Conservation (phyloP, 805 yeast species). For the Suhomyces prunicola region DNA sequence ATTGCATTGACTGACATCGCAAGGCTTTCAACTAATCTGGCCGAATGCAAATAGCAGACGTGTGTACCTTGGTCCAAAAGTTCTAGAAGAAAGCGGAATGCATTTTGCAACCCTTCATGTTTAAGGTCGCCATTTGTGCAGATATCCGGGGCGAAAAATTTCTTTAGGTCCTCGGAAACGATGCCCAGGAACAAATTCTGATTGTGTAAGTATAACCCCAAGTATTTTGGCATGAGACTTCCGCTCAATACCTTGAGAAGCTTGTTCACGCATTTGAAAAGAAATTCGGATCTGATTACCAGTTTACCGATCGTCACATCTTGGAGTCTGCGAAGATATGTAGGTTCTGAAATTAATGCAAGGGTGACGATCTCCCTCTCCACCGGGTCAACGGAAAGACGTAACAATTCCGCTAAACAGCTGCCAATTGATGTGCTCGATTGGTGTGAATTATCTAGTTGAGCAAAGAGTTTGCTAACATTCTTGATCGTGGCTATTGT, state of each 20-base stretch:
- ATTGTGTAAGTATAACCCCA: background rate
- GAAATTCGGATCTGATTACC: background rate
- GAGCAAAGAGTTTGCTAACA: background rate
- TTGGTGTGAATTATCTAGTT: background rate
- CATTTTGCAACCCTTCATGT: background rate
- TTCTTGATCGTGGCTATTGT: background rate
- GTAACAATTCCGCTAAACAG: background rate
- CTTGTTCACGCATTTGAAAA: background rate
- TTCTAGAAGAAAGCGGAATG: conserved; percentile 16
- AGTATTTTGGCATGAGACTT: background rate
- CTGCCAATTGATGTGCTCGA: background rate
- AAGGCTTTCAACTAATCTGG: background rate
- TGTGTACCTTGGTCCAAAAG: conserved; percentile 19
- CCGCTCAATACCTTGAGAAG: background rate
- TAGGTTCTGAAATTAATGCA: background rate
- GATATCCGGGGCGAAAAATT: background rate
- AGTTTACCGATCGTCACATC: background rate
- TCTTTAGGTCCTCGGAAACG: background rate
- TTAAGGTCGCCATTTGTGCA: background rate
- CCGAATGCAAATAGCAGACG: conserved; percentile 10
- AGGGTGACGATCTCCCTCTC: background rate
- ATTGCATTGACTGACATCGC: background rate
- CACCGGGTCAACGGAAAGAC: background rate
- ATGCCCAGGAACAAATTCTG: background rate
- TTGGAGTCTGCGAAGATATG: background rate